Evolutionary conservation across 2,329 filamentous ascomycete genomes (phyloP).

Genomic region (Trichoderma atroviride): DNA sequence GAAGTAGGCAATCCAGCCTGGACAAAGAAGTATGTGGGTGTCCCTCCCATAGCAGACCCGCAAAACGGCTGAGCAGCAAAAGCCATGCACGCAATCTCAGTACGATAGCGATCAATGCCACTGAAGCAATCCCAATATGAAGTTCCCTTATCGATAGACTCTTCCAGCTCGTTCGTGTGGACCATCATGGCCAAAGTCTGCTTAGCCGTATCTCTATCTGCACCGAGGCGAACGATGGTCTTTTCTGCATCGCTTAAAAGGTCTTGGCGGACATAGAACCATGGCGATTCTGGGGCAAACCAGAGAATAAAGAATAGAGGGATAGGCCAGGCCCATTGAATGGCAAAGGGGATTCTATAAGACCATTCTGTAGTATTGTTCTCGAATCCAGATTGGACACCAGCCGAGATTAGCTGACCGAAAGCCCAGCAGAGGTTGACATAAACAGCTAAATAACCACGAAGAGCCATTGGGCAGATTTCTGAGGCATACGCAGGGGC

Average conservation of each 20-base stretch:
- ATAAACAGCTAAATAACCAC: slow-evolving; percentile 37
- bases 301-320: slow-evolving; percentile 34
- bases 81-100: not conserved
- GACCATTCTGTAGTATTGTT: slow-evolving; percentile 36
- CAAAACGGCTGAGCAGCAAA: slow-evolving; percentile 36
- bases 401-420: slow-evolving; percentile 42
- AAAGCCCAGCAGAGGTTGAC: slow-evolving; percentile 44
- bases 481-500: slow-evolving; percentile 28
- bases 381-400: slow-evolving; percentile 39
- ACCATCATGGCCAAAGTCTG: slow-evolving; percentile 32
- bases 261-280: slow-evolving; percentile 41
- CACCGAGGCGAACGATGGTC: slow-evolving; percentile 59
- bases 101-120: not conserved
- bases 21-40: slow-evolving; percentile 47
- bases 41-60: slow-evolving; percentile 23
- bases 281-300: slow-evolving; percentile 39
- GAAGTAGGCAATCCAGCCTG: slow-evolving; percentile 44
- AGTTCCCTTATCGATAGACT: slow-evolving; percentile 33
- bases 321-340: slow-evolving; percentile 42
- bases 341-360: slow-evolving; percentile 43
- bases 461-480: slow-evolving; percentile 27
- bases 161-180: slow-evolving; percentile 1
- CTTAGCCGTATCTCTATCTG: slow-evolving; percentile 55
- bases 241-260: slow-evolving; percentile 46
- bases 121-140: slow-evolving; percentile 25